Base-by-base conservation (phyloP, 148 eudicot species). In the Rhododendron simsii region DNA sequence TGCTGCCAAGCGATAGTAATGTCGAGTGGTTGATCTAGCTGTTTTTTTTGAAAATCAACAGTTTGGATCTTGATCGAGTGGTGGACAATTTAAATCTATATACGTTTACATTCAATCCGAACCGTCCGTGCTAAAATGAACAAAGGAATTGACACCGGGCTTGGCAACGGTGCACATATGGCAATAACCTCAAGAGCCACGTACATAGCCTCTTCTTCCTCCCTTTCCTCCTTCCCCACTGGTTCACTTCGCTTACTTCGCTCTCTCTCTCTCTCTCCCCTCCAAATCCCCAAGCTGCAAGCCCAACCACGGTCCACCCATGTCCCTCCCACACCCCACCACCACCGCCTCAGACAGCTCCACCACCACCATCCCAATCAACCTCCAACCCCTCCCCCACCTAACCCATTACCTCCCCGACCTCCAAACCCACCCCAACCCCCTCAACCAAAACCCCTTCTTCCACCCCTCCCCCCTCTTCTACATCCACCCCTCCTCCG, bases 401-500 rank as follows among this genome's bases (percentile, higher is more conserved):
- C 89, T 92, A 12, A 80, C 84, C 6, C 83, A 92, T 45, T 86
- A 91, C 86, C 79, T 89, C 80, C 86, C 84, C 2, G n/a, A 84
- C 61, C 88, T 90, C 53, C 74, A 86, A 73, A 87, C 90, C 75
- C 69, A 71, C 90, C 83, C 90, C 2, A 92, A 89, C 85, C 95
- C 98, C 2, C 78, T 95, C 2, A 87, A 87, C 7, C 57, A 48
- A 35, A 93, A 87, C 91, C 87, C 53, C 1, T 93, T 86, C 85
- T 95, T 90, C 90, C 92, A 83, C 86, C 94, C 95, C 3, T 47
- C 87, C 23, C 37, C 89, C 30, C 90, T 80, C 21, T 95, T 95
- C 90, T 95, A 91, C 93, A 65, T 95, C 80, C 41, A 92, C 50
- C 84, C 86, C 10, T 44, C 88, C 50, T 80, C 57, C 67, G 82